phyloP scores from a whole-genome alignment of 164 flowering plant species.

The Euptelea pleiosperma region DNA sequence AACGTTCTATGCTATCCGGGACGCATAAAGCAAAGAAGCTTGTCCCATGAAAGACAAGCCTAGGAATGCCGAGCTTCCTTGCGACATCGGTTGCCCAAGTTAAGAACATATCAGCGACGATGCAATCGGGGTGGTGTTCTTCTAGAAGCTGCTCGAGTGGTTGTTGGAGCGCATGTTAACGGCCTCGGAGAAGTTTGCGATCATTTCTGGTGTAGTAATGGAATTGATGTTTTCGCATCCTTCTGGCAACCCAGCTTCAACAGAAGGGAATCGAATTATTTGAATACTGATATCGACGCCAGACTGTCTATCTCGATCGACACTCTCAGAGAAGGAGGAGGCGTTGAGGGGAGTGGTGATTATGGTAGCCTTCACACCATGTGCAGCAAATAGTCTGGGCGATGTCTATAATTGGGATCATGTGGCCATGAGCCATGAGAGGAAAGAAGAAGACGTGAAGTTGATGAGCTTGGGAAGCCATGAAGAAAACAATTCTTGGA shows the following conservation, averaged over 20 bases:
- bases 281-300: conserved; percentile 15
- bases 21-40: conserved; percentile 22
- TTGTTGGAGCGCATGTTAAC: conserved; percentile 10
- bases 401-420: conserved; percentile 44
- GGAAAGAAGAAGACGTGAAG: conserved; percentile 39
- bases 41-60: conserved; percentile 26
- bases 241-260: conserved; percentile 30
- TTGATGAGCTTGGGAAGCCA: conserved; percentile 2
- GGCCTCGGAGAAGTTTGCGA: conserved; percentile 17
- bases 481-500: background rate
- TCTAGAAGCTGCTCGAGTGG: conserved; percentile 25
- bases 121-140: conserved; percentile 23
- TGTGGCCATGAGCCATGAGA: conserved; percentile 46
- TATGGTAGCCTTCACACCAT: conserved; percentile 37
- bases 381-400: conserved; percentile 40
- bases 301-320: conserved; percentile 4
- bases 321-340: conserved; percentile 5
- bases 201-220: conserved; percentile 5
- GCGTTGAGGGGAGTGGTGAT: conserved; percentile 34
- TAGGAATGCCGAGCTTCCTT: conserved; percentile 22
- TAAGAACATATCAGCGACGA: conserved; percentile 34
- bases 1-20: background rate
- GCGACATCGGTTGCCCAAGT: conserved; percentile 31
- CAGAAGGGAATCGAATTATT: conserved; percentile 25
- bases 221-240: conserved; percentile 27